These are phyloP conservation scores for Pisolithus marmoratus DNA, from an alignment of 768 basidiomycete genomes.

Conservation along the genomic window DNA sequence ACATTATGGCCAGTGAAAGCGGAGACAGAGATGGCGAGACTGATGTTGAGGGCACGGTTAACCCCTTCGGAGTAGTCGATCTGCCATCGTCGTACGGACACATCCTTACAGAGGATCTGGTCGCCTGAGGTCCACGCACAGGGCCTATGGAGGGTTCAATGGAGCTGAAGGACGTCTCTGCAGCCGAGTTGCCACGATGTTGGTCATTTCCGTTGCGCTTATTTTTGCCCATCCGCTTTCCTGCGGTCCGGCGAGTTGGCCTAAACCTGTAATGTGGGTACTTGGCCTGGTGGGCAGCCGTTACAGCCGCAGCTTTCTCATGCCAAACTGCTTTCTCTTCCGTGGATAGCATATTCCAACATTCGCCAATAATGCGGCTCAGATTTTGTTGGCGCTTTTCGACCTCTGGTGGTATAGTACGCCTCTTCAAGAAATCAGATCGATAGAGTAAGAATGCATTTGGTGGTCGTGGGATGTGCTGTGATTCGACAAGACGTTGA, in stretches of 20 bases:
- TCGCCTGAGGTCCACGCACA: constrained; percentile 27
- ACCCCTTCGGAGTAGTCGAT: constrained; percentile 8
- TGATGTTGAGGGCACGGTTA: constrained; percentile 3
- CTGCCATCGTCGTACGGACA: constrained; percentile 9
- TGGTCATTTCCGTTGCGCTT: constrained; percentile 22
- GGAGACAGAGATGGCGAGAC: constrained; percentile 1
- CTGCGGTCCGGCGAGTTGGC: constrained; percentile 18
- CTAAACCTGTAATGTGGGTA: constrained; percentile 27
- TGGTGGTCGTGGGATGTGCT: constrained; percentile 42
- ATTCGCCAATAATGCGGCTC: constrained; percentile 45
- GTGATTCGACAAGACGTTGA: not conserved
- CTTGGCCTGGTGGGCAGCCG: constrained; percentile 22
- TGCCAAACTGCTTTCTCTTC: constrained; percentile 34
- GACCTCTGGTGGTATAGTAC: constrained; percentile 35
- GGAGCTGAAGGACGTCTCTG: constrained; percentile 31
- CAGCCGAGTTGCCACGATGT: constrained; percentile 27
- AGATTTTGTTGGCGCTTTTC: constrained; percentile 53
- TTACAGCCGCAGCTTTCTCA: constrained; percentile 21
- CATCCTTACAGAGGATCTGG: constrained; percentile 17
- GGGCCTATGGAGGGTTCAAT: constrained; percentile 32
- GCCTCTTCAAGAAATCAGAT: constrained; percentile 42
- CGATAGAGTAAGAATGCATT: constrained; percentile 59
- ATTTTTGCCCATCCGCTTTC: constrained; percentile 11
- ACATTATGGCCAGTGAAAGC: not conserved
- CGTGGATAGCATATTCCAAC: constrained; percentile 42